phyloP scores from a whole-genome alignment of 768 basidiomycete species.

The Pleurotus giganteus region DNA sequence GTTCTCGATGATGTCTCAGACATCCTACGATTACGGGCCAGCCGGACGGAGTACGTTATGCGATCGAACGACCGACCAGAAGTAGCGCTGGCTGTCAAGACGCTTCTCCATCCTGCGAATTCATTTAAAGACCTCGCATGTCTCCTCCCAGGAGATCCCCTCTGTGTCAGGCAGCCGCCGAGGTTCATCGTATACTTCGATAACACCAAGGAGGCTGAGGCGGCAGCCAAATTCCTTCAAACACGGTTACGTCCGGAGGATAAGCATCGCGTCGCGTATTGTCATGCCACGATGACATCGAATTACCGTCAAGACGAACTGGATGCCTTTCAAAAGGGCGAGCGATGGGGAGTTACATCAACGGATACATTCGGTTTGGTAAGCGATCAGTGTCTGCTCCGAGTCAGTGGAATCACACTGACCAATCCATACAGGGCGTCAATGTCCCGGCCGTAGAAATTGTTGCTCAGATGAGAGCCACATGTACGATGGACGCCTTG shows the following conservation, averaged over 20 bases:
- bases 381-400: constrained; percentile 5
- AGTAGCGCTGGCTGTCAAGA: constrained; percentile 13
- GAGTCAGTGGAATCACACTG: not conserved
- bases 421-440: constrained; percentile 23
- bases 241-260: constrained; percentile 11
- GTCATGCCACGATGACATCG: constrained; percentile 26
- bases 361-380: constrained; percentile 32
- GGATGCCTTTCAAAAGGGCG: constrained; percentile 12
- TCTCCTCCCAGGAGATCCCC: constrained; percentile 12
- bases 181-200: constrained; percentile 28
- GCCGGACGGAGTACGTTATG: constrained; percentile 4
- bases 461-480: constrained; percentile 27
- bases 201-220: constrained; percentile 17
- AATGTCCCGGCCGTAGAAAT: constrained; percentile 27
- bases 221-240: constrained; percentile 14
- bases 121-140: constrained; percentile 13
- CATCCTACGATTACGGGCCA: constrained; percentile 10
- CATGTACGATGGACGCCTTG: constrained; percentile 19
- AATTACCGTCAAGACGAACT: constrained; percentile 19
- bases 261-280: constrained; percentile 19
- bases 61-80: constrained; percentile 20
- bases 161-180: constrained; percentile 2
- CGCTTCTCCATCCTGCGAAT: constrained; percentile 11
- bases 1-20: constrained; percentile 15
- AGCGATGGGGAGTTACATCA: constrained; percentile 19